These are phyloP conservation scores for Urochloa ruziziensis DNA, from an alignment of 176 grass and related monocot genomes.

Conservation along the genomic window DNA sequence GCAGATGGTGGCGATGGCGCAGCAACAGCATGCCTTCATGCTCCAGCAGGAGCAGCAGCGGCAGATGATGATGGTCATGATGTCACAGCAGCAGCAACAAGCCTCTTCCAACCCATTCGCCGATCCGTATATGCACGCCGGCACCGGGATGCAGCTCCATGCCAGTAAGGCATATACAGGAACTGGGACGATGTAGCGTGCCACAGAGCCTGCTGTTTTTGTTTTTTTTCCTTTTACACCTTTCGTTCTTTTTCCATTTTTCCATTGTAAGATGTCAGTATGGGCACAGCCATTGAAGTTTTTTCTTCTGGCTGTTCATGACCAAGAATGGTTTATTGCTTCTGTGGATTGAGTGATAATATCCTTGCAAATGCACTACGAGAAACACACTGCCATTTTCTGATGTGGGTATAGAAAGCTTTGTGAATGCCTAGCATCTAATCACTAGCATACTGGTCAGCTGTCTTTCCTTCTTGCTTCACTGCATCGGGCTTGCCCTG, in stretches of 20 bases:
- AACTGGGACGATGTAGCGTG: constrained; percentile 57
- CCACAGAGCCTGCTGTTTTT: constrained; percentile 13
- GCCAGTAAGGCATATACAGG: constrained; percentile 49
- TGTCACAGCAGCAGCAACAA: constrained; percentile 50
- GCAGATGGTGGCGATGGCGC: constrained; percentile 67
- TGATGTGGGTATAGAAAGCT: not conserved
- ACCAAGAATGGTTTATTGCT: not conserved
- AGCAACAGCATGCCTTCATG: constrained; percentile 80
- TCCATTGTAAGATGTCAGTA: constrained; percentile 5
- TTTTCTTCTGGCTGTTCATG: not conserved
- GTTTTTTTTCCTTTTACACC: not conserved
- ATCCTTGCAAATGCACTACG: not conserved
- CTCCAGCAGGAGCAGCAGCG: constrained; percentile 51
- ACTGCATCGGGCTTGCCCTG: too few species aligned
- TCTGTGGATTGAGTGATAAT: not conserved
- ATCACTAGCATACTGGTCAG: too few species aligned
- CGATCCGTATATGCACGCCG: constrained; percentile 29
- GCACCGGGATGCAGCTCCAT: constrained; percentile 47
- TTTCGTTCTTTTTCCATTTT: not conserved
- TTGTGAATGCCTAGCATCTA: too few species aligned
- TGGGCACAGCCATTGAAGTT: not conserved
- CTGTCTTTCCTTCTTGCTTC: too few species aligned
- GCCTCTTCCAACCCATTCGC: constrained; percentile 60
- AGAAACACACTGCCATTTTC: not conserved
- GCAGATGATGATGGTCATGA: constrained; percentile 61